Base-by-base conservation (phyloP, 1,284 basidiomycete species). In the Moniliella sp. region DNA sequence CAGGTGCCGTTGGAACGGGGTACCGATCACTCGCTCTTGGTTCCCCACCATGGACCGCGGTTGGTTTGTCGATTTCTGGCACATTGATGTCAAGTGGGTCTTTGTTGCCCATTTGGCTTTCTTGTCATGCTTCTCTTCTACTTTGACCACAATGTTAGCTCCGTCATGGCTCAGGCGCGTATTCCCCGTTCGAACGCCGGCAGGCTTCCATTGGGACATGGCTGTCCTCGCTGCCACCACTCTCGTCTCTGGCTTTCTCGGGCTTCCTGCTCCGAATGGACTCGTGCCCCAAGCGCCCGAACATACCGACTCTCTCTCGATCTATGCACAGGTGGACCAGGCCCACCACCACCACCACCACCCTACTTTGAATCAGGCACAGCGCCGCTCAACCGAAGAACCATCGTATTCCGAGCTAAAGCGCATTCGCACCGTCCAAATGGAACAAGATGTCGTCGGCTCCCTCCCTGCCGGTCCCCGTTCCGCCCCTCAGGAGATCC, bases 31-130 rank as follows among this genome's bases (percentile, higher is more conserved):
- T 34, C 50, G 25, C 19, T 42, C 48, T 16, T 51, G 43, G 17
- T 50, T 37, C 37, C 73, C 81, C 4, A 79, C 77, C 0, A 69
- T 71, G 11, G 73, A 73, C 7, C 64, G 83, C 33, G 62, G 67
- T 2, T 97, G 84, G 88, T 65, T 93, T 2, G 77, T 94, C 9
- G 69, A 64, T 17, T 94, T 93, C 56, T 94, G 86, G 86, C 65
- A 86, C 45, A 66, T 93, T 4, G 75, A 79, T 15, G 74, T 71
- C 0, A 80, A 79, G 61, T 94, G 82, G 75, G 76, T 88, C 3
- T 82, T 77, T 15, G 72, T 78, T 7, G 77, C 78, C 0, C 45
- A 74, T 57, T 79, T 73, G 56, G 56, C 0, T 47, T 71, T 15
- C 66, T 53, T 33, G 42, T 56, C 36, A 50, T 47, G 43, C 33